Conservation (phyloP, 495 filamentous ascomycete genomes). For the Penicillium cataractarum region DNA sequence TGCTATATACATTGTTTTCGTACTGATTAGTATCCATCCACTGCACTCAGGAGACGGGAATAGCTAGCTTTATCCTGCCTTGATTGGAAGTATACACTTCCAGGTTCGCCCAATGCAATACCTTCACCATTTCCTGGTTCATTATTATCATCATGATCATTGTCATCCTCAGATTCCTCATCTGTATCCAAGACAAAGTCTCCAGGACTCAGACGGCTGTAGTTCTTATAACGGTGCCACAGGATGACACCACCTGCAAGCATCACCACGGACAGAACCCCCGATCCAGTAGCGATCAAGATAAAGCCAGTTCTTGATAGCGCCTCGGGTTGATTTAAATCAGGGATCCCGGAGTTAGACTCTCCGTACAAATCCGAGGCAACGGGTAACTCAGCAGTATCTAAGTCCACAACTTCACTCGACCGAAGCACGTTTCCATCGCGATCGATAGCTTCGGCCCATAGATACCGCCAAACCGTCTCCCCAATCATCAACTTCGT, state of each 20-base stretch:
- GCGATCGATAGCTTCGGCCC: conserved; percentile 25
- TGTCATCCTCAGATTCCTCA: conserved; percentile 8
- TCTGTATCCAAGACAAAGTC: conserved; percentile 21
- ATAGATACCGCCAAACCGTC: conserved; percentile 20
- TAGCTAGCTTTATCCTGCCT: background rate
- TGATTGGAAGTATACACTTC: background rate
- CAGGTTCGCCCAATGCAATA: background rate
- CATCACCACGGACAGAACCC: background rate
- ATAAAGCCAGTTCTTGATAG: background rate
- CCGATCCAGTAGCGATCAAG: conserved; percentile 1
- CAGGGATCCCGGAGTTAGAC: conserved; percentile 1
- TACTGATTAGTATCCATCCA: background rate
- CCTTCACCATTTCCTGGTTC: no score
- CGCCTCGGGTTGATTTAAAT: background rate
- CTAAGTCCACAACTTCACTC: conserved; percentile 23
- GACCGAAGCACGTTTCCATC: conserved; percentile 13
- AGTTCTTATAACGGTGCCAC: conserved; percentile 14
- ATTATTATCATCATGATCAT: background rate
- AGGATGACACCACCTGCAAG: background rate
- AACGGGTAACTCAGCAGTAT: conserved; percentile 7
- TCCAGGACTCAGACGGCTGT: conserved; percentile 13
- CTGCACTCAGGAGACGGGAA: background rate
- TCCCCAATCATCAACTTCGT: conserved; percentile 22
- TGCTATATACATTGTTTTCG: background rate
- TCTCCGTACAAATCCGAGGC: conserved; percentile 7